Evolutionary conservation across 2,329 filamentous ascomycete species (phyloP), one percentile per base, ranked within the genome.

Genomic region (Bipolaris sorokiniana): DNA sequence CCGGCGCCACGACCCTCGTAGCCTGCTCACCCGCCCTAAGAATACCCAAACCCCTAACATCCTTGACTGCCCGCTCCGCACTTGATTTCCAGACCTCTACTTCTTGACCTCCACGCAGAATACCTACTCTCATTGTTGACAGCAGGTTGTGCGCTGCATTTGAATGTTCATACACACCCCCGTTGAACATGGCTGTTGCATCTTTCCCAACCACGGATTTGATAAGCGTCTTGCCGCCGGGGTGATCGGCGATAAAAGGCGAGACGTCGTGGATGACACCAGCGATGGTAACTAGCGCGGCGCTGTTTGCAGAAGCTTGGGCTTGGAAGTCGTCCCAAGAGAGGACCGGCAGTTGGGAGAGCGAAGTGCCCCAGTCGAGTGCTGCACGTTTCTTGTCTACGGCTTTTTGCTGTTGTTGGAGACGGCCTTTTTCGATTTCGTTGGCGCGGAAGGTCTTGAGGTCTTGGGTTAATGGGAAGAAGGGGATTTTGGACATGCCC

Each of bases 1-100:
- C 85, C 26, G 92, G 90, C 75, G 90, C 86, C 15, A 85, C 80
- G 46, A 94, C 85, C 77, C 90, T 90, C 61, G 92, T 96, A 56
- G 90, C 85, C 80, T 96, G 92, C 64, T 86, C 82, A 46, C 91
- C 92, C 64, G 91, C 91, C 26, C 38, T 45, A 62, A 91, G 88
- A 66, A 94, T 84, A 65, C 96, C 87, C 73, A 89, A 83, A 28
- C 91, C 91, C 42, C 86, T 83, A 13, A 86, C 89, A 74, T 96
- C 92, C 73, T 90, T 91, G 73, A 20, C 26, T 87, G 51, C 45
- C 47, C 13, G 18, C 34, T 51, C 53, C 9, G 51, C 51, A 33
- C 63, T 59, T 7, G 51, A 66, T 64, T 78, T 78, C 76, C 76
- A 78, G 3, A 76, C 68, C 61, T 78, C 76, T 1, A 78, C 76